Evolutionary conservation across 2,329 filamentous ascomycete genomes (phyloP), one percentile per base, ranked within the genome.

Genomic region (Hypoxylon sp.): DNA sequence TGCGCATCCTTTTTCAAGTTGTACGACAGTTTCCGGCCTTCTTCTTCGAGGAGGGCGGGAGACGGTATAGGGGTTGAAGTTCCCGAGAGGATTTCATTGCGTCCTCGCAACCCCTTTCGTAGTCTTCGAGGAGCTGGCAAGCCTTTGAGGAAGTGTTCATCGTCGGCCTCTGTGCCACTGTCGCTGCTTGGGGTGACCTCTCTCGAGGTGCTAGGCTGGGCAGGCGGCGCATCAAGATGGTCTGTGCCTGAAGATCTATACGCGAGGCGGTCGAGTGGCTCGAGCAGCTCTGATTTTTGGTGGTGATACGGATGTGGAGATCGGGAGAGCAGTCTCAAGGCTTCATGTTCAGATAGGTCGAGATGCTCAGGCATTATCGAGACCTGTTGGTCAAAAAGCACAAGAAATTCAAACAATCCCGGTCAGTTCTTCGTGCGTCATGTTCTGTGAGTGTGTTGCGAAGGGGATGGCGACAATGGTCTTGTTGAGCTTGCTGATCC

Each of bases 81-180:
- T 5, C 84, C 84, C 0, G 88, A 89, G 1, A 85, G 72, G 2
- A 73, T 75, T 72, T 85, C 89, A 70, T 87, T 84, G 62, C 78
- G 79, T 62, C 87, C 89, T 64, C 91, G 86, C 50, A 97, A 78
- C 6, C 93, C 94, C 79, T 97, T 97, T 75, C 91, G 90, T 30
- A 88, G 83, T 65, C 88, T 86, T n/a, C 85, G 90, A 1, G 94
- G 92, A 2, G 94, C 92, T 1, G 95, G 94, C 20, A 97, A 81
- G 0, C 93, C 91, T 76, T 91, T 96, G 60, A 97, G 83, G 71
- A 95, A 90, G 68, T 94, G 91, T 78, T 98, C 95, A 80, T 98
- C 95, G 73, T 97, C 95, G 38, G 95, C 95, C 76, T 98, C 95
- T 16, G 94, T 97, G 22, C 95, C 95, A 76, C 93, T 97, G 71